These are phyloP conservation scores for Boletus pseudo-olivaceus DNA, from an alignment of 768 basidiomycete genomes.

Conservation along the genomic window DNA sequence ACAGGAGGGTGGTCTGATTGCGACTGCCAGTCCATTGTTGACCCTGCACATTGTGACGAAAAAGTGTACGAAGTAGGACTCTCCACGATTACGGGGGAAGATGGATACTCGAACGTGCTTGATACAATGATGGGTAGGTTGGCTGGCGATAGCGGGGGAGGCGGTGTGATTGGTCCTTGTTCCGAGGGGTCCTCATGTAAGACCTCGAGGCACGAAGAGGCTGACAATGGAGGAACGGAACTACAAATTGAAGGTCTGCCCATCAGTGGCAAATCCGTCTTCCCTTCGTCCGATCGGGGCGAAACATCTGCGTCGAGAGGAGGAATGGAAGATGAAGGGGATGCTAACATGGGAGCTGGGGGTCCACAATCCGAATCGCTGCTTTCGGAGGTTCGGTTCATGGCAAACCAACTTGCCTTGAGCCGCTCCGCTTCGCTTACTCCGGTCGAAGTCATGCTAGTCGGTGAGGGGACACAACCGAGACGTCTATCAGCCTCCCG, in stretches of 20 bases:
- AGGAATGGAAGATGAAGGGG: slow-evolving; percentile 3
- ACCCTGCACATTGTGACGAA: slow-evolving; percentile 19
- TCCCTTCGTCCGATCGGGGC: slow-evolving; percentile 11
- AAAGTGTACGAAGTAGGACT: slow-evolving; percentile 26
- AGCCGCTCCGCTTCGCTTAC: slow-evolving; percentile 49
- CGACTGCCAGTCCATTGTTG: slow-evolving; percentile 11
- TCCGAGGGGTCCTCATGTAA: slow-evolving; percentile 29
- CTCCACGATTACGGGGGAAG: slow-evolving; percentile 12
- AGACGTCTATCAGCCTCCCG: slow-evolving; percentile 42
- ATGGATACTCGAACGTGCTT: slow-evolving; percentile 3
- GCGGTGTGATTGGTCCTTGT: slow-evolving; percentile 15
- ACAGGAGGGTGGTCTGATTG: slow-evolving; percentile 7
- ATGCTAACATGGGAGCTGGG: neutral
- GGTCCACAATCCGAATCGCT: slow-evolving; percentile 22
- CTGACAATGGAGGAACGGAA: slow-evolving; percentile 22
- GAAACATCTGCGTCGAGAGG: neutral
- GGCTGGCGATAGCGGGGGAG: neutral
- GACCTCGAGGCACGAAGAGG: slow-evolving; percentile 26
- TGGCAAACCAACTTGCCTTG: slow-evolving; percentile 52
- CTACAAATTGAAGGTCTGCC: slow-evolving; percentile 25
- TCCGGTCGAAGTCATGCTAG: slow-evolving; percentile 11
- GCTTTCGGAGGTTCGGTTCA: slow-evolving; percentile 29
- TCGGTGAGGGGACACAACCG: slow-evolving; percentile 34
- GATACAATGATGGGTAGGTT: slow-evolving; percentile 21
- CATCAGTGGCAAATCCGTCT: slow-evolving; percentile 4